Base-by-base conservation (phyloP, 805 yeast species). In the Cyberlindnera lachancei region DNA sequence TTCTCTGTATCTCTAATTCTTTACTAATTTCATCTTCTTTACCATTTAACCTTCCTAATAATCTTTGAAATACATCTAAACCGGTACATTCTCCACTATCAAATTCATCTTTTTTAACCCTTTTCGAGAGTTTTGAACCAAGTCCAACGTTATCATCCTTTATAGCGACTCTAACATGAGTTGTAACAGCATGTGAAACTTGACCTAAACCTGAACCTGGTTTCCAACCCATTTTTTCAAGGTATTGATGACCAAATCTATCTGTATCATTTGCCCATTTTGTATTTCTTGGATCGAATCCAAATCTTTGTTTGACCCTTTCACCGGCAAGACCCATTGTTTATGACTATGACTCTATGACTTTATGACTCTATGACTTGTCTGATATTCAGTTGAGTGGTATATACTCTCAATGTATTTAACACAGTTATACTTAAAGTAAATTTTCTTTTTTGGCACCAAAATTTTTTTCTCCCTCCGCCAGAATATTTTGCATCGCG, bases 241-340 rank as follows among this genome's bases (percentile, higher is more conserved):
- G 56, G 56, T 87, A 87, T 48, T 80, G 74, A 54, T 83, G 96
- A 1, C 98, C 98, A 50, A 90, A 90, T 31, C 95, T 61, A 4
- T 66, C 64, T 1, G 79, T 75, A 48, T 85, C 84, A 51, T 86
- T 86, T 17, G 96, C 80, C 98, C 98, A 90, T 40, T 76, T 72
- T 1, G 96, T 88, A 51, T 90, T 90, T 51, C 97, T 66, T 13
- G 98, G 98, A 60, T 90, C 98, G 23, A 69, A 59, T 9, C 97
- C 96, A 54, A 88, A 80, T 50, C 92, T 70, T 49, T 83, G 94
- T 50, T 83, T 86, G 10, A 69, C 73, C 52, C 77, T 80, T 6
- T 79, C 68, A 9, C 84, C 96, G 27, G 90, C 90, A 50, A 83
- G 69, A 31, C 94, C 92, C 94, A 83, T 83, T 15, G 12, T 30